phyloP scores from a whole-genome alignment of 2,329 filamentous ascomycete genomes.

The Corynespora cassiicola region DNA sequence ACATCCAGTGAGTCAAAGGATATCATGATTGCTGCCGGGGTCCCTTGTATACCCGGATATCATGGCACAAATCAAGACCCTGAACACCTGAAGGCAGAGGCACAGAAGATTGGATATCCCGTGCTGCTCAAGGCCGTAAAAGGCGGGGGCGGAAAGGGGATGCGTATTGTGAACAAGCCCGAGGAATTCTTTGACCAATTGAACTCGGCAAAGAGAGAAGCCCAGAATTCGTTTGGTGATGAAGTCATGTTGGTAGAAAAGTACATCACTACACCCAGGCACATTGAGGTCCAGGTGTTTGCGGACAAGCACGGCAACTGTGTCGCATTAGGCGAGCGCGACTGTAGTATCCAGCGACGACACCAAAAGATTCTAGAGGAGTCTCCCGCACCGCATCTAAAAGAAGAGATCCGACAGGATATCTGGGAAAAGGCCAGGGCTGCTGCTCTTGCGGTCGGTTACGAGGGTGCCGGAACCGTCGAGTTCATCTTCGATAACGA shows the following conservation, averaged over 20 bases:
- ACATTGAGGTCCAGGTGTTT: slow-evolving; percentile 73
- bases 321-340: slow-evolving; percentile 68
- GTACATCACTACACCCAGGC: slow-evolving; percentile 70
- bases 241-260: slow-evolving; percentile 73
- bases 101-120: slow-evolving; percentile 72
- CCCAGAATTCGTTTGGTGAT: slow-evolving; percentile 69
- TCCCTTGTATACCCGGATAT: slow-evolving; percentile 95
- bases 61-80: slow-evolving; percentile 84
- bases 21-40: slow-evolving; percentile 94
- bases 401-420: slow-evolving; percentile 65
- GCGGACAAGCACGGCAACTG: slow-evolving; percentile 70
- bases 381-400: slow-evolving; percentile 68
- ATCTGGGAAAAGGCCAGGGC: slow-evolving; percentile 70
- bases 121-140: slow-evolving; percentile 72
- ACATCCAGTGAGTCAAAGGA: slow-evolving; percentile 75
- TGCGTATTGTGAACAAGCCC: slow-evolving; percentile 66
- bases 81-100: slow-evolving; percentile 68
- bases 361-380: slow-evolving; percentile 74
- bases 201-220: slow-evolving; percentile 69
- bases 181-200: slow-evolving; percentile 67
- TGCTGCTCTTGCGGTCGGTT: slow-evolving; percentile 68
- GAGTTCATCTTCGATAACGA: slow-evolving; percentile 76
- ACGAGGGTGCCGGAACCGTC: slow-evolving; percentile 71
- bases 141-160: slow-evolving; percentile 72
- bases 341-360: slow-evolving; percentile 70